Evolutionary conservation across 208 protist species (phyloP).

Genomic region (Acanthamoeba healyi): DNA sequence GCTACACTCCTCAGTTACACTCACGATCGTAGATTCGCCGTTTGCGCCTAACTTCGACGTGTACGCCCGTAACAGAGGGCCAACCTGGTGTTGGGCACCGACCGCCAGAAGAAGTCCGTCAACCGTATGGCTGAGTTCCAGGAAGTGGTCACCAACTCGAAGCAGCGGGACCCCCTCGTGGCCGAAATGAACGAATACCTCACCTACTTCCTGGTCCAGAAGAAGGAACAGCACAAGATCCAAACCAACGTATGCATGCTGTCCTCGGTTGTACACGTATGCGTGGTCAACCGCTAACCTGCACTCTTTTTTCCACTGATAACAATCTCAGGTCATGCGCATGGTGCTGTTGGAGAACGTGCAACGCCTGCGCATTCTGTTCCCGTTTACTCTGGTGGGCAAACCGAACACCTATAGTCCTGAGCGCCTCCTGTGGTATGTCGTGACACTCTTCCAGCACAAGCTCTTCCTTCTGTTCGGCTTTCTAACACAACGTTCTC

Average conservation of each 20-base stretch:
- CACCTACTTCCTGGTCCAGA: slow-evolving; percentile 30
- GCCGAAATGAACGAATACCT: slow-evolving; percentile 31
- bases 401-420: slow-evolving; percentile 4
- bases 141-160: slow-evolving; percentile 16
- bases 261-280: no score
- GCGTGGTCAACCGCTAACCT: no score
- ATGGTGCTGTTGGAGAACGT: slow-evolving; percentile 65
- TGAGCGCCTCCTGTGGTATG: slow-evolving; percentile 32
- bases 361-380: slow-evolving; percentile 7
- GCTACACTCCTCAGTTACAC: neutral
- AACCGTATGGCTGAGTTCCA: slow-evolving; percentile 55
- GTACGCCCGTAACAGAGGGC: slow-evolving; percentile 30
- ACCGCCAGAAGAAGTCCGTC: slow-evolving; percentile 62
- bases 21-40: no score
- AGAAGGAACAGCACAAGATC: slow-evolving; percentile 60
- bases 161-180: slow-evolving; percentile 35
- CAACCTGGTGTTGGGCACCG: slow-evolving; percentile 49
- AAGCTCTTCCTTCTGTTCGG: neutral
- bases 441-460: neutral
- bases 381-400: neutral
- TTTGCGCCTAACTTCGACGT: no score
- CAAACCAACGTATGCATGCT: slow-evolving; percentile 62
- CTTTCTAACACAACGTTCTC: neutral
- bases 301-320: neutral
- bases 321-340: neutral